Evolutionary conservation across 768 basidiomycete species (phyloP), one percentile per base, ranked within the genome.

Genomic region (Gelatoporia subvermispora): DNA sequence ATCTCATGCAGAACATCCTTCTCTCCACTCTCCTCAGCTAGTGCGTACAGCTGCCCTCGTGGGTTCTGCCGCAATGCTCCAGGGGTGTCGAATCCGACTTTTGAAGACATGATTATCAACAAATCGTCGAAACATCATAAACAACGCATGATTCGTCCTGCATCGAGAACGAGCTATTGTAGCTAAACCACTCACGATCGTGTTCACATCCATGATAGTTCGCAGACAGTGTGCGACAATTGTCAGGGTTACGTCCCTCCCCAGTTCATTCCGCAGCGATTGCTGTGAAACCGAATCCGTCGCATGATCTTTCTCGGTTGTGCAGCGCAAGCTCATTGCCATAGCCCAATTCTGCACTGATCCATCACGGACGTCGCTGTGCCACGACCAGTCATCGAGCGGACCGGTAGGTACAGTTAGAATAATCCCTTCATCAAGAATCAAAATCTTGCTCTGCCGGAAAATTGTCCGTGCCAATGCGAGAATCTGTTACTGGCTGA

Each of bases 401-500:
- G 21, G 3, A 15, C 13, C 11, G 3, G 15, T 11, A 4, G 16
- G 4, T 7, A 10, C 8, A 35, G 21, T 11, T 10, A 16, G 5
- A 8, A 3, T 43, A 44, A 23, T 23, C 71, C 72, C 73, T 60
- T 84, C 81, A 49, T 84, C 81, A 2, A 83, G 62, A 38, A 83
- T 75, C 34, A 81, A 65, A 10, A 84, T 55, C 54, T 80, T 82
- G 58, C 76, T 79, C 41, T 67, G 60, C 17, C 81, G 64, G 2
- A 82, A 72, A 48, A 82, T 74, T 1, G 81, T 80, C 24, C 82
- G 67, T 0, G 82, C 80, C 0, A 84, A 67, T 0, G 79, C 79
- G n/a, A 84, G 62, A 16, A 84, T 73, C 59, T 83, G 82, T 9
- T 79, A 65, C 57, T 84, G 77, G 3, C 81, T 79, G n/a, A 82